A percentile compares a stretch with the other conserved stretches of the same genome.
These are phyloP conservation scores for Phalaenopsis hybrid DNA, from an alignment of 116 monocot genomes.

Conservation along the genomic window DNA sequence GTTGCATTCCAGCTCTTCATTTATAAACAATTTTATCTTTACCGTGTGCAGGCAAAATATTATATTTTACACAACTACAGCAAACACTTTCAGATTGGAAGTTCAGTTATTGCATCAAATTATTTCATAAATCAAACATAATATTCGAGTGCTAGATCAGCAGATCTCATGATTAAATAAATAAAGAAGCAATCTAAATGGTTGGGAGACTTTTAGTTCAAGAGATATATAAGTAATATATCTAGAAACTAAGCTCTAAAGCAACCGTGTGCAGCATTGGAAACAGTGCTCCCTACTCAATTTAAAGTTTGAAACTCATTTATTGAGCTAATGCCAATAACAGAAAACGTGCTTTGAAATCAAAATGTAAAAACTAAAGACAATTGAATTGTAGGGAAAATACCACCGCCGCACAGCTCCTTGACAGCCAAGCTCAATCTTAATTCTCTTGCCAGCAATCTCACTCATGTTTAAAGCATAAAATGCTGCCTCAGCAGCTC, in stretches of 20 bases:
- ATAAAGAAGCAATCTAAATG: background rate
- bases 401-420: conserved; percentile 29
- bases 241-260: background rate
- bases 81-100: background rate
- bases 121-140: background rate
- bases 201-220: background rate
- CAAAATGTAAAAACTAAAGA: background rate
- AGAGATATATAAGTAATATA: background rate
- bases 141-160: background rate
- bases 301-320: background rate
- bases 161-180: background rate
- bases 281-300: background rate
- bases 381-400: conserved; percentile 4
- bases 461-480: conserved; percentile 53
- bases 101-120: background rate
- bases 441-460: conserved; percentile 64
- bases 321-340: background rate
- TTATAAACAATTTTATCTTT: too few relatives aligned
- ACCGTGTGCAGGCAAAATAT: background rate
- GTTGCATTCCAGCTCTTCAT: too few relatives aligned
- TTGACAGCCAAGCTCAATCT: conserved; percentile 45
- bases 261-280: background rate
- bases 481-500: conserved; percentile 72
- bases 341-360: background rate
- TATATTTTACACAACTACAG: background rate